Base-by-base conservation (phyloP, 768 basidiomycete genomes). In the Scleroderma citrinum region DNA sequence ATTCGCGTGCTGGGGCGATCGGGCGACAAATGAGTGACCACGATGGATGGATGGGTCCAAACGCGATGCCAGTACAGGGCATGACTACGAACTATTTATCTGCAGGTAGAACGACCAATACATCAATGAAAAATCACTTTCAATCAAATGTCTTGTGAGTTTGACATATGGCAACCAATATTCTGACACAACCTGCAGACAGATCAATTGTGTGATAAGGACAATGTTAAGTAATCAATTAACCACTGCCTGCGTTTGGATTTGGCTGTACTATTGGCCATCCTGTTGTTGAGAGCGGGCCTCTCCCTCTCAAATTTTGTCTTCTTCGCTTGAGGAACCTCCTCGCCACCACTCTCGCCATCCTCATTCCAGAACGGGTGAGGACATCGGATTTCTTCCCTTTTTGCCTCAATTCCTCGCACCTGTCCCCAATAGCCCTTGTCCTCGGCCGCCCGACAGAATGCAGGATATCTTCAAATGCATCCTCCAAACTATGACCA, bases 391-490 rank as follows among this genome's bases (percentile, higher is more conserved):
- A 70, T 63, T 84, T 87, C 68, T 78, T 83, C 6, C 84, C 81
- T 54, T 74, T 77, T 60, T 76, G 70, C 56, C 90, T 70, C 51
- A 94, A 72, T 57, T 85, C 85, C 50, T 92, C 91, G 50, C 93
- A 94, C 10, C 88, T 92, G 61, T 91, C 89, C 0, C 72, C 75
- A 7, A 76, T 66, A n/a, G 68, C 72, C 37, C 71, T 60, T 40
- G 64, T 65, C 17, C 56, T 56, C 23, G 68, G 67, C 48, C 80
- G 70, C 37, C 76, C 78, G 11, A 83, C 78, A 21, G 80, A 77
- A 55, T 72, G 76, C 30, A 94, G 66, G 29, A 95, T 76, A 56
- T 93, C 92, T 11, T 76, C 80, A 58, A 94, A 94, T 65, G 92
- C 92, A 56, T 87, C 88, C 54, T 85, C 87, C 37, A 92, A 70